Evolutionary conservation across 768 basidiomycete genomes (phyloP).

Genomic region (Naematelia aurantialba): DNA sequence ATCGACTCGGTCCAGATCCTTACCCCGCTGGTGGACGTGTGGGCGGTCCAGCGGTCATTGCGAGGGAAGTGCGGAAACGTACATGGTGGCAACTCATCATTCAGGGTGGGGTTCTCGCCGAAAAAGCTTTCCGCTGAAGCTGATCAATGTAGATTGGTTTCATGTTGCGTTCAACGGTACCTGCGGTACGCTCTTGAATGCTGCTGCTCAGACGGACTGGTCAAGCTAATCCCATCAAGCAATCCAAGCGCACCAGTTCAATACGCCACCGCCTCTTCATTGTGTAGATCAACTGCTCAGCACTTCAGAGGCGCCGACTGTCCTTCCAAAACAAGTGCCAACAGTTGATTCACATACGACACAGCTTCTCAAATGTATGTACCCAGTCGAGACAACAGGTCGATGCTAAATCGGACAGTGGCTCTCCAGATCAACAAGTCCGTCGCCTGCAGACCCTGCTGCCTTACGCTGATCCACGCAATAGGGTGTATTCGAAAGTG

Average conservation of each 20-base stretch:
- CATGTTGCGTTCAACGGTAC: constrained; percentile 28
- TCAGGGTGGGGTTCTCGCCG: constrained; percentile 9
- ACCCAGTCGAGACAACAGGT: not conserved
- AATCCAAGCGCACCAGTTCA: not conserved
- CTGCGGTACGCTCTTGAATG: constrained; percentile 5
- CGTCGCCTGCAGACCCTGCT: not conserved
- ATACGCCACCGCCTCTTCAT: not conserved
- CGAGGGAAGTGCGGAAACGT: constrained; percentile 25
- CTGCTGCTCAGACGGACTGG: not conserved
- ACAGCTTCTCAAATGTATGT: constrained; percentile 3
- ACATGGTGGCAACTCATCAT: constrained; percentile 28
- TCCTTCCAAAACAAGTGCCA: not conserved
- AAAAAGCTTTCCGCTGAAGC: not conserved
- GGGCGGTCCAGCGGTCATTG: constrained; percentile 11
- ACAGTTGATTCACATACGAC: not conserved
- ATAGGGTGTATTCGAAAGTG: constrained; percentile 8
- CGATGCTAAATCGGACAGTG: not conserved
- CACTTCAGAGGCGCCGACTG: not conserved
- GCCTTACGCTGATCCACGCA: not conserved
- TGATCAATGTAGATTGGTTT: constrained; percentile 19
- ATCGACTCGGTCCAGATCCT: constrained; percentile 24
- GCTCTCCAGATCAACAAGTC: constrained; percentile 3
- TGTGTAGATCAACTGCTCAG: not conserved
- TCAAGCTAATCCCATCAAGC: not conserved
- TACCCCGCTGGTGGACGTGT: constrained; percentile 2